phyloP scores from a whole-genome alignment of 768 basidiomycete species.

The Leccinum subtestaceum region DNA sequence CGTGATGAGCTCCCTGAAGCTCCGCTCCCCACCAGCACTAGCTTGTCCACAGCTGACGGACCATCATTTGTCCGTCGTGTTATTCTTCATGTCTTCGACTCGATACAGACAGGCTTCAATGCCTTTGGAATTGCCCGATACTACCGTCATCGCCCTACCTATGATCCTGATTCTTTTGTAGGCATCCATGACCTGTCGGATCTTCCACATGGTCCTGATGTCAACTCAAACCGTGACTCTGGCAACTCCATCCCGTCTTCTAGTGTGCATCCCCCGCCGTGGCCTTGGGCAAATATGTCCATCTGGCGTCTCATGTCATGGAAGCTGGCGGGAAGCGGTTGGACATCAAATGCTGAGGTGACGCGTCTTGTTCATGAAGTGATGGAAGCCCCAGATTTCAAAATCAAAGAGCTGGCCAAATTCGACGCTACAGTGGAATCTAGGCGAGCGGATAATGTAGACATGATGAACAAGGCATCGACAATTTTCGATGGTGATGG shows the following conservation, averaged over 20 bases:
- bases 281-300: constrained; percentile 16
- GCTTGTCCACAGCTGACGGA: not conserved
- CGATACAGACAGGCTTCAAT: not conserved
- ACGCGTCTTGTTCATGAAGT: not conserved
- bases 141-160: not conserved
- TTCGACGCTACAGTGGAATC: not conserved
- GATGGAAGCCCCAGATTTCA: not conserved
- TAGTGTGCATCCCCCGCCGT: not conserved
- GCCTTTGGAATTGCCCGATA: not conserved
- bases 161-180: constrained; percentile 4
- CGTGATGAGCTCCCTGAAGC: not conserved
- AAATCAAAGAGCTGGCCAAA: not conserved
- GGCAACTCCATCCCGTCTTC: not conserved
- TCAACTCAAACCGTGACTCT: too few relatives aligned
- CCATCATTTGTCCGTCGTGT: not conserved
- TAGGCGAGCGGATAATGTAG: not conserved
- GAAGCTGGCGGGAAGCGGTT: constrained; percentile 3
- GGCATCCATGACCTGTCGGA: not conserved
- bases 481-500: not conserved
- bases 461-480: not conserved
- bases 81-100: not conserved
- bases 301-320: constrained; percentile 13
- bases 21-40: not conserved
- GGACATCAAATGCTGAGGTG: constrained; percentile 2
- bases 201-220: not conserved